These are phyloP conservation scores for Vitis rotundifolia DNA, from an alignment of 164 flowering plant species.

Conservation along the genomic window DNA sequence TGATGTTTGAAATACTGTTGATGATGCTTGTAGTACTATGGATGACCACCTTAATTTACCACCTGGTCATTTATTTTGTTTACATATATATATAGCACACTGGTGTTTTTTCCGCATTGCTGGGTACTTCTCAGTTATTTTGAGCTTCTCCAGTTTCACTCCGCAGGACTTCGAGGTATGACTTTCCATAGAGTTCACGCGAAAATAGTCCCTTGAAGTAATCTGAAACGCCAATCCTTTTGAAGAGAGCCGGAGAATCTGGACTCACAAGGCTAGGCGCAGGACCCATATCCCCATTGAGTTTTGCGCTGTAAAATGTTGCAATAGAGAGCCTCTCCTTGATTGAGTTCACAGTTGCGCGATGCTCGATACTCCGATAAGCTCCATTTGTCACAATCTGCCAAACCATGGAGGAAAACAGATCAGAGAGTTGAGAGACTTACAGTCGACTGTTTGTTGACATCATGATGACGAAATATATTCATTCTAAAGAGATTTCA, in stretches of 20 bases:
- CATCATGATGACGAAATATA: no score
- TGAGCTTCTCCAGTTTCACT: neutral
- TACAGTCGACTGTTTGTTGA: no score
- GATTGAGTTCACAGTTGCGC: conserved; percentile 27
- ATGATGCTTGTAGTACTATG: no score
- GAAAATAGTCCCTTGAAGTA: conserved; percentile 17
- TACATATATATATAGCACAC: no score
- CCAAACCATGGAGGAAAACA: neutral
- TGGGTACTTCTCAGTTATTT: no score
- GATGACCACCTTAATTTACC: no score
- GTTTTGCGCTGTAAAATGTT: conserved; percentile 22
- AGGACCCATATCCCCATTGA: conserved; percentile 25
- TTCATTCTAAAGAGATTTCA: no score
- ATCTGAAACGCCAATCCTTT: conserved; percentile 6
- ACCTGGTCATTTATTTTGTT: no score
- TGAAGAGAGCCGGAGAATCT: conserved; percentile 25
- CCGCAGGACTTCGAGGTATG: conserved; percentile 25
- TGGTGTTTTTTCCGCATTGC: no score
- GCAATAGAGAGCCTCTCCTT: conserved; percentile 33
- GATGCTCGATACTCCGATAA: conserved; percentile 39
- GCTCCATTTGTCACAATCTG: conserved; percentile 35
- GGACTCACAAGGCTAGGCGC: conserved; percentile 21
- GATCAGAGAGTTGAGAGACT: no score
- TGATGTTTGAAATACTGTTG: no score
- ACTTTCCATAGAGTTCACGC: conserved; percentile 24